Evolutionary conservation across 1,139 yeast genomes (phyloP), one percentile per base, ranked within the genome.

Genomic region (Spencermartinsiella ligniputridi): DNA sequence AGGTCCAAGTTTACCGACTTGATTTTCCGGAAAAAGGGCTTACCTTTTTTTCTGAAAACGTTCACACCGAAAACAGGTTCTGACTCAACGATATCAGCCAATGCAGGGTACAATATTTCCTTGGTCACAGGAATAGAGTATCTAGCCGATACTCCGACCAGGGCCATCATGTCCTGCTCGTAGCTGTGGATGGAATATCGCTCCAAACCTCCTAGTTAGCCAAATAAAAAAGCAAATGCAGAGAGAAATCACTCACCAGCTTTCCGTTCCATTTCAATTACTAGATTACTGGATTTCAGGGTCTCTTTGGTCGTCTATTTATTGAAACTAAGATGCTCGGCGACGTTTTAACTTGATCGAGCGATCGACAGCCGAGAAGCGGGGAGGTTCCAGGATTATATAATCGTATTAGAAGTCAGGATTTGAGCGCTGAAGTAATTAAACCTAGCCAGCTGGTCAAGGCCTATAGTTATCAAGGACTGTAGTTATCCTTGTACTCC

Each of bases 401-500:
- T n/a, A n/a, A n/a, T n/a, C n/a, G n/a, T n/a, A n/a, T n/a, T n/a
- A n/a, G n/a, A n/a, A n/a, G n/a, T n/a, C n/a, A n/a, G n/a, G n/a
- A n/a, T n/a, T n/a, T n/a, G n/a, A n/a, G n/a, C n/a, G n/a, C n/a
- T n/a, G n/a, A n/a, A n/a, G n/a, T n/a, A n/a, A n/a, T n/a, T n/a
- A n/a, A n/a, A n/a, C n/a, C n/a, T n/a, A n/a, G n/a, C n/a, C n/a
- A n/a, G n/a, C n/a, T n/a, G n/a, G n/a, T n/a, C n/a, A n/a, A n/a
- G n/a, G n/a, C n/a, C n/a, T n/a, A n/a, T n/a, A 15, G 20, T 22
- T 30, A 9, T 21, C 6, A 12, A 17, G 25, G 8, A 15, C 3
- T 17, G 25, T 17, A 17, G 15, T 35, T 25, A 12, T 18, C 27
- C 15, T 18, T 15, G 50, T 71, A 76, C 50, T 80, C 84, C 1